Percentiles rank a stretch among this genome's conserved stretches.
Conservation (phyloP, 2,329 filamentous ascomycete genomes). For the Calonectria naviculata region DNA sequence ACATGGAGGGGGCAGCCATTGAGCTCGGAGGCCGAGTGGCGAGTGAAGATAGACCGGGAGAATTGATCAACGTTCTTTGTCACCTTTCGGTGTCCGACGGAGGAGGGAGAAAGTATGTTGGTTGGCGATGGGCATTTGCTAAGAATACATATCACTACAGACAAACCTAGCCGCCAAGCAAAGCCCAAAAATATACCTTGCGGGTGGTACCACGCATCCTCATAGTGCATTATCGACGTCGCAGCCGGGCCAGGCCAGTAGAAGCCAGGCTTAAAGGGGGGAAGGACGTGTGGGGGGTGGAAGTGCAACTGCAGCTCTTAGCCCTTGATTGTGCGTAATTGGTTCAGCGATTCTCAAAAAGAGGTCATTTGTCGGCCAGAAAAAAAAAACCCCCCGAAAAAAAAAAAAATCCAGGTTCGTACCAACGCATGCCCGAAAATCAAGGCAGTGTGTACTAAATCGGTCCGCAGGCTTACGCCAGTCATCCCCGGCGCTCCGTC, state of each 20-base stretch:
- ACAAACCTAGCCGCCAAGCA: neutral
- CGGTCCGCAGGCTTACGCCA: neutral
- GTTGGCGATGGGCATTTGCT: neutral
- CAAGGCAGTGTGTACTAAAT: neutral
- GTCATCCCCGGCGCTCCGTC: neutral
- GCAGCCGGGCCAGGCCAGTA: conserved; percentile 19
- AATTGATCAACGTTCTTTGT: neutral
- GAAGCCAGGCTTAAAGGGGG: conserved; percentile 15
- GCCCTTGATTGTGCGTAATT: conserved; percentile 7
- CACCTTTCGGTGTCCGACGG: neutral
- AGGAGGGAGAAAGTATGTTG: neutral
- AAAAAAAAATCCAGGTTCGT: neutral
- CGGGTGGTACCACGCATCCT: neutral
- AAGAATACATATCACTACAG: neutral
- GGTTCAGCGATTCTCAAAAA: conserved; percentile 8
- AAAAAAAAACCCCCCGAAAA: neutral
- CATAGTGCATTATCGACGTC: neutral
- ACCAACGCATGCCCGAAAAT: neutral
- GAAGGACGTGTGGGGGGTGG: conserved; percentile 3
- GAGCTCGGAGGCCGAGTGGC: conserved; percentile 2
- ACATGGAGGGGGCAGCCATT: neutral
- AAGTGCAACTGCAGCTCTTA: conserved; percentile 24
- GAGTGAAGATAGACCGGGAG: neutral
- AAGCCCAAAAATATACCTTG: neutral
- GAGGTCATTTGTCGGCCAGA: neutral